Conservation (phyloP, 2,329 filamentous ascomycete genomes). For the Hypomyces perniciosus region DNA sequence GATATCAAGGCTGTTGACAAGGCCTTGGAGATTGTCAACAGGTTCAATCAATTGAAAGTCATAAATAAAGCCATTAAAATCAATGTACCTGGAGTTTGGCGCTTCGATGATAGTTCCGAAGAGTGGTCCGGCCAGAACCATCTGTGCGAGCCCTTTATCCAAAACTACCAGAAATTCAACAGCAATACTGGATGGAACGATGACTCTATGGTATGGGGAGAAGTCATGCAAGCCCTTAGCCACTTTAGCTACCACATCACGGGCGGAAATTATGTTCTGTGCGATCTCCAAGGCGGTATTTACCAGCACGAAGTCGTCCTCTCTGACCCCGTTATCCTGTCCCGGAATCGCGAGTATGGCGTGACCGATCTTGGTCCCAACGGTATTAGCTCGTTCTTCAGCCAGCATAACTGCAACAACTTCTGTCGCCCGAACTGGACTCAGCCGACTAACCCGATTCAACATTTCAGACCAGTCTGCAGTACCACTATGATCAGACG, state of each 20-base stretch:
- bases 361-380: slow-evolving; percentile 33
- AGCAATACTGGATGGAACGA: slow-evolving; percentile 37
- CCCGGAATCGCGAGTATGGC: slow-evolving; percentile 30
- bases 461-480: neutral
- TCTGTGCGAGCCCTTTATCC: slow-evolving; percentile 34
- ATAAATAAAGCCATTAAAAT: slow-evolving; percentile 28
- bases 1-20: slow-evolving; percentile 33
- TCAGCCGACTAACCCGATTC: slow-evolving; percentile 3
- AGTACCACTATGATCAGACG: slow-evolving; percentile 13
- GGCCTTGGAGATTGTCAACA: slow-evolving; percentile 29
- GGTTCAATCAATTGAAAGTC: slow-evolving; percentile 28
- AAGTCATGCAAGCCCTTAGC: slow-evolving; percentile 37
- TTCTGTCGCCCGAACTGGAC: slow-evolving; percentile 23
- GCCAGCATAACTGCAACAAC: slow-evolving; percentile 28
- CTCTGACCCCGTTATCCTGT: slow-evolving; percentile 38
- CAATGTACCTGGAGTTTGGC: slow-evolving; percentile 31
- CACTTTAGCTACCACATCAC: slow-evolving; percentile 38
- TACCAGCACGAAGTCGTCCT: slow-evolving; percentile 31
- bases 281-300: slow-evolving; percentile 37
- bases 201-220: slow-evolving; percentile 23
- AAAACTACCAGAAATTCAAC: slow-evolving; percentile 39
- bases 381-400: slow-evolving; percentile 36
- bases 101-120: slow-evolving; percentile 6
- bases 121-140: slow-evolving; percentile 16
- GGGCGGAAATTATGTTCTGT: slow-evolving; percentile 32